Base-by-base conservation (phyloP, 371 early-diverging fungal species). In the Syncephalastrum contaminatum region DNA sequence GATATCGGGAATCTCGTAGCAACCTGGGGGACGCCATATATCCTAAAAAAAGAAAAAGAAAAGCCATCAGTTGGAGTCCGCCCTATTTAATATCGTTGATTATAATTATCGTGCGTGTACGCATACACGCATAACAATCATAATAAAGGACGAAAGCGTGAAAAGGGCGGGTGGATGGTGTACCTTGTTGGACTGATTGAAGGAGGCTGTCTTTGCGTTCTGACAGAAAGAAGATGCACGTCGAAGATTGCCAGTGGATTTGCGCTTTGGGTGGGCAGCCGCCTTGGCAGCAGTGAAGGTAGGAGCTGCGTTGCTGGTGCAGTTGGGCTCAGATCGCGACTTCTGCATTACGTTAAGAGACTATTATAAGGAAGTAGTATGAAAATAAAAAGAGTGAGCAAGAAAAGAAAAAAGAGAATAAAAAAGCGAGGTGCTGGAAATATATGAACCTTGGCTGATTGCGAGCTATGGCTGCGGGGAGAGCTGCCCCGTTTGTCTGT, bases 221-320 rank as follows among this genome's bases (percentile, higher is more conserved):
- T 63, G 25, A 41, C 58, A 66, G 58, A 59, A 64, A 53, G 61
- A 69, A 20, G 54, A 66, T 48, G 58, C 61, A 58, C 69, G 69
- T 27, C 62, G 60, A 46, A 73, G 62, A 51, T 73, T 71, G 6
- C 77, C 77, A n/a, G 77, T 73, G 18, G 77, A 77, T 69, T 71
- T 73, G 40, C 77, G 73, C 50, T 77, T 77, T 4, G 70, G 66
- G 46, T 71, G 64, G 13, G 64, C 54, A 15, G 58, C 58, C 12
- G 36, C 10, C 36, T 30, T 30, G 45, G 58, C 48, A n/a, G 53
- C 19, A 22, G 42, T 52, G 25, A 60, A 62, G 14, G 58, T n/a
- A 18, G 56, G n/a, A 16, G 63, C 46, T 25, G 62, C 57, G 20
- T 53, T 61, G 20, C 59, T 62, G 48, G 67, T 58, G 49, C 70